A percentile compares a stretch with the other conserved stretches of the same genome.
Conservation (phyloP, 441 rosid species). For the Isatis lusitanica region DNA sequence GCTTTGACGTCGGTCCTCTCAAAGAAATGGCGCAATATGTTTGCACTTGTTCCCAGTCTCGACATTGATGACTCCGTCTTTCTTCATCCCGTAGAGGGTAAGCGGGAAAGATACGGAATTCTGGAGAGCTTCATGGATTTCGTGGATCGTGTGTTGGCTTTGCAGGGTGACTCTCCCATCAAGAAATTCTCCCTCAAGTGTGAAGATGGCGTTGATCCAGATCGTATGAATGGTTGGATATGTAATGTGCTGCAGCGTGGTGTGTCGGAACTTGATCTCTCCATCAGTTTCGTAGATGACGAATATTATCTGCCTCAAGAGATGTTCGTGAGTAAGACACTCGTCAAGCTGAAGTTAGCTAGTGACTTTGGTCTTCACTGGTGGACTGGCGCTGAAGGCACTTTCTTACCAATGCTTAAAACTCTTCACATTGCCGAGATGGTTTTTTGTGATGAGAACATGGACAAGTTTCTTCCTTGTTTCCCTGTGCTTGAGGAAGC, state of each 20-base stretch:
- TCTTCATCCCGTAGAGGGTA: neutral
- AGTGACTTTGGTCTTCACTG: neutral
- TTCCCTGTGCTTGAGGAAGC: constrained; percentile 8
- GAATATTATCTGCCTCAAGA: neutral
- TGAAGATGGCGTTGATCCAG: neutral
- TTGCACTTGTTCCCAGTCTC: neutral
- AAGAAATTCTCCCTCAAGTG: neutral
- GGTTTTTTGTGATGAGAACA: neutral
- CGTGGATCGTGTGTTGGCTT: neutral
- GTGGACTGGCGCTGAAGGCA: neutral
- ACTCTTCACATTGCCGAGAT: neutral
- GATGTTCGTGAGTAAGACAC: neutral
- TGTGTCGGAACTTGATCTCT: neutral
- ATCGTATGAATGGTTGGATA: neutral
- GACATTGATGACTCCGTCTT: constrained; percentile 10
- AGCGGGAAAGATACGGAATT: neutral
- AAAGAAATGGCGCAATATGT: neutral
- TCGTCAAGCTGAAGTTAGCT: neutral
- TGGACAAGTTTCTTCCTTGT: neutral
- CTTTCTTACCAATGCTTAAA: neutral
- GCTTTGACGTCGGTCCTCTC: constrained; percentile 12
- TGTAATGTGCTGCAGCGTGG: neutral
- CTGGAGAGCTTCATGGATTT: neutral
- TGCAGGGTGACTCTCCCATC: constrained; percentile 15
- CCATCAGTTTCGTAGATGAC: neutral